Conservation (phyloP, 768 basidiomycete species). For the Agaricus subrufescens region DNA sequence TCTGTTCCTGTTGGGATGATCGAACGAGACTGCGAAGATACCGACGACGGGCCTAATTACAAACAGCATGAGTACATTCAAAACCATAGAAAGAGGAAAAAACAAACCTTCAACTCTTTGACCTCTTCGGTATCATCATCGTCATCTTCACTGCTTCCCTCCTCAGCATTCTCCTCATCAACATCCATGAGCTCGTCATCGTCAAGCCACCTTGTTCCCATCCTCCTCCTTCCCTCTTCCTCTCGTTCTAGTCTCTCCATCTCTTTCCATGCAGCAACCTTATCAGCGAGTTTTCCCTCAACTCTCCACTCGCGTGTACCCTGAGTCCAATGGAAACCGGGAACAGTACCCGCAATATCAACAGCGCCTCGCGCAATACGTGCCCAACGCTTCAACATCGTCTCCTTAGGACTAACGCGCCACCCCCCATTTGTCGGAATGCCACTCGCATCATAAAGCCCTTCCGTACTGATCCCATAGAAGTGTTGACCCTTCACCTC, state of each 20-base stretch:
- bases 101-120: conserved; percentile 70
- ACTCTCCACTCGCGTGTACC: conserved; percentile 59
- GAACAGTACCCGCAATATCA: conserved; percentile 61
- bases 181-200: conserved; percentile 61
- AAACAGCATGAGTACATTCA: conserved; percentile 13
- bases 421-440: conserved; percentile 2
- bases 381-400: conserved; percentile 57
- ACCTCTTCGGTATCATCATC: conserved; percentile 71
- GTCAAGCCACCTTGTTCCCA: conserved; percentile 58
- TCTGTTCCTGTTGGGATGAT: conserved; percentile 31
- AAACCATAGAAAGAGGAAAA: conserved; percentile 5
- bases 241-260: conserved; percentile 64
- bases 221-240: conserved; percentile 62
- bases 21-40: conserved; percentile 69
- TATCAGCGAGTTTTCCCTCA: conserved; percentile 60
- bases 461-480: conserved; percentile 2
- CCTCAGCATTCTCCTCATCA: conserved; percentile 51
- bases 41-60: conserved; percentile 60
- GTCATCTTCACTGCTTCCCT: conserved; percentile 51
- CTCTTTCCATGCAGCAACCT: conserved; percentile 64
- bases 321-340: conserved; percentile 69
- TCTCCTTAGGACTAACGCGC: conserved; percentile 7
- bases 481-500: conserved; percentile 25
- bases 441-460: not conserved
- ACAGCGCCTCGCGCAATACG: conserved; percentile 68